Percentiles rank a stretch among this genome's conserved stretches.
Evolutionary conservation across 257 asterid genomes (phyloP).

Genomic region (Osmanthus fragrans): DNA sequence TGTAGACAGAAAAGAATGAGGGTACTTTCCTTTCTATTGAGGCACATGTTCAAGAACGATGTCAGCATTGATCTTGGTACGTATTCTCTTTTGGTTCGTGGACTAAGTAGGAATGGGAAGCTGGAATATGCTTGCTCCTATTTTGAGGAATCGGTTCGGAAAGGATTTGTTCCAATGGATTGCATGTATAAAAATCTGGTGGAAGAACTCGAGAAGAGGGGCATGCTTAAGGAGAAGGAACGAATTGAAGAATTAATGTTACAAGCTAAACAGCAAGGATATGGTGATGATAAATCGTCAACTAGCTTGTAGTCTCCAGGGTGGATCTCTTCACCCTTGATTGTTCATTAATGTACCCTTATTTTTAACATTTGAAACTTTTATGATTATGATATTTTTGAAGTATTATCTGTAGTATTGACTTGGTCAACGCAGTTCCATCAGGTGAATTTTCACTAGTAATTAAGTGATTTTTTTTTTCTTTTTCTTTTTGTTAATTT

Average conservation of each 20-base stretch:
- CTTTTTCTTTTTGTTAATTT: no score
- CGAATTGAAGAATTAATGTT: conserved; percentile 54
- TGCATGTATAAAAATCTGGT: conserved; percentile 44
- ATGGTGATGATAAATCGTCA: conserved; percentile 3
- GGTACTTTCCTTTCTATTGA: conserved; percentile 72
- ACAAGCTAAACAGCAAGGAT: conserved; percentile 32
- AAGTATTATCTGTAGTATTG: no score
- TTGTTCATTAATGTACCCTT: no score
- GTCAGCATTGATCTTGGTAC: conserved; percentile 69
- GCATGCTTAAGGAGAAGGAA: conserved; percentile 47
- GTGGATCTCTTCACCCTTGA: conserved; percentile 2
- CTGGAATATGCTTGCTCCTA: conserved; percentile 57
- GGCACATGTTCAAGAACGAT: conserved; percentile 75
- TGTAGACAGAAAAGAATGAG: conserved; percentile 75
- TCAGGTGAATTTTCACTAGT: no score
- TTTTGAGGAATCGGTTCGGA: conserved; percentile 63
- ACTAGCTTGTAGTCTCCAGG: neutral
- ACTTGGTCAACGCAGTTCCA: no score
- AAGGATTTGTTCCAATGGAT: conserved; percentile 68
- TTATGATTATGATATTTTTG: no score
- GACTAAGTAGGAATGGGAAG: conserved; percentile 56
- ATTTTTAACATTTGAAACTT: no score
- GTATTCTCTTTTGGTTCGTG: conserved; percentile 58
- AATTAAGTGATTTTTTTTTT: no score
- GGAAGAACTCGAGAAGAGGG: conserved; percentile 51